A percentile compares a stretch with the other conserved stretches of the same genome.
Evolutionary conservation across 768 basidiomycete genomes (phyloP).

Genomic region (Pseudohyphozyma bogoriensis): DNA sequence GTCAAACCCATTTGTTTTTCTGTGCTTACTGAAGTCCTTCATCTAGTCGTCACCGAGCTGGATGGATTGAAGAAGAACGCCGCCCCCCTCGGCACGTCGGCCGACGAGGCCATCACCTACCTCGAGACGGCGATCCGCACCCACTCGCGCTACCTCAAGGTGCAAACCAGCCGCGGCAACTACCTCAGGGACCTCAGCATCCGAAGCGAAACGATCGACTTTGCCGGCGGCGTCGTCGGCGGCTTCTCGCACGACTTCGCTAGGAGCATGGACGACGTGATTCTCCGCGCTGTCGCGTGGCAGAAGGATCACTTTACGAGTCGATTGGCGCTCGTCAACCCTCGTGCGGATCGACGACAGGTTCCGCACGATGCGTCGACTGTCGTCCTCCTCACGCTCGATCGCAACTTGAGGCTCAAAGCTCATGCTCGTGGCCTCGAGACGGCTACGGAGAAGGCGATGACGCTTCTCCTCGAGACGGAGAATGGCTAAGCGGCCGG

Average conservation of each 20-base stretch:
- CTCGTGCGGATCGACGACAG: conserved; percentile 36
- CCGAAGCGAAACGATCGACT: conserved; percentile 73
- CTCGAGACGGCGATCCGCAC: conserved; percentile 62
- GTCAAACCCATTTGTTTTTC: not conserved
- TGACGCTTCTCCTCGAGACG: conserved; percentile 55
- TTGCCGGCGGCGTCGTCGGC: conserved; percentile 39
- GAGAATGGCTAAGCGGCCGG: not conserved
- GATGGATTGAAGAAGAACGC: conserved; percentile 69
- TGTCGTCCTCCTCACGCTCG: conserved; percentile 79
- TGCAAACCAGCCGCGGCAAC: conserved; percentile 90
- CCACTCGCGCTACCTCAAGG: conserved; percentile 68
- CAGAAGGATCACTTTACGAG: conserved; percentile 88
- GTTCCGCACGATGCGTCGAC: conserved; percentile 48
- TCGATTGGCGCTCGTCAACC: conserved; percentile 60
- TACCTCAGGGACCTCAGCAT: conserved; percentile 74
- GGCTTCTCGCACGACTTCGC: conserved; percentile 41
- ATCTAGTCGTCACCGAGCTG: conserved; percentile 77
- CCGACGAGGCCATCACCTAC: conserved; percentile 61
- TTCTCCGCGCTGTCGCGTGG: conserved; percentile 84
- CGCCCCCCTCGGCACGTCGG: conserved; percentile 59
- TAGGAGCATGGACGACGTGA: conserved; percentile 87
- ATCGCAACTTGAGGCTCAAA: conserved; percentile 86
- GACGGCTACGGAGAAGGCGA: conserved; percentile 75
- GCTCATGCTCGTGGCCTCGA: conserved; percentile 75
- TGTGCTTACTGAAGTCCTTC: not conserved